These are phyloP conservation scores for Gossypium anomalum DNA, from an alignment of 345 rosid genomes.

Conservation along the genomic window DNA sequence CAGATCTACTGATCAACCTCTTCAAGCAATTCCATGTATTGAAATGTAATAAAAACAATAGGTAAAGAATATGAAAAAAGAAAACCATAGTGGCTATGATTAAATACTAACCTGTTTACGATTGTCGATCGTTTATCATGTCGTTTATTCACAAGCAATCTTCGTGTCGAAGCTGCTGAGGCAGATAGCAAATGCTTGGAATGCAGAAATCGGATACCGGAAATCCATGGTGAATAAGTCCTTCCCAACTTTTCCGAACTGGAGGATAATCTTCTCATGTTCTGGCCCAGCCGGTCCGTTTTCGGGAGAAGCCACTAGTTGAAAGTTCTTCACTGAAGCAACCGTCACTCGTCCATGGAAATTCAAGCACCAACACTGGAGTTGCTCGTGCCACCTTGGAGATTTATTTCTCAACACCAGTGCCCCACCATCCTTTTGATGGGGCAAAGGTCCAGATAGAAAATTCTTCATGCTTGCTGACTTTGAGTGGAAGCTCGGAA, in stretches of 20 bases:
- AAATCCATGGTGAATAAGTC: conserved; percentile 78
- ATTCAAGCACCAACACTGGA: conserved; percentile 76
- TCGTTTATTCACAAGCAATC: conserved; percentile 67
- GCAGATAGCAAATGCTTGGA: conserved; percentile 54
- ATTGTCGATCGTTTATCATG: conserved; percentile 18
- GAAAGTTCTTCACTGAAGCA: conserved; percentile 76
- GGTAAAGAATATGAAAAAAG: too few species aligned
- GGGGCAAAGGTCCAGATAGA: conserved; percentile 26
- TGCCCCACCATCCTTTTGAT: conserved; percentile 30
- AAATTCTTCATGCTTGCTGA: conserved; percentile 36
- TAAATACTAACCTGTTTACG: conserved; percentile 23
- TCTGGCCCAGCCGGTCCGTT: conserved; percentile 38
- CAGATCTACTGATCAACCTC: neutral
- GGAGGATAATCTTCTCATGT: conserved; percentile 56
- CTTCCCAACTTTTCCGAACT: conserved; percentile 74
- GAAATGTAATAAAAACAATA: neutral
- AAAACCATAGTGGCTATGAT: neutral
- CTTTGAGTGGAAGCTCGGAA: conserved; percentile 42
- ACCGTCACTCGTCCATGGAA: conserved; percentile 74
- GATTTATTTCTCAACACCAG: conserved; percentile 58
- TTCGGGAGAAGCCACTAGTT: conserved; percentile 52
- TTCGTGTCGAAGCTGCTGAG: conserved; percentile 47
- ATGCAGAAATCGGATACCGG: conserved; percentile 64
- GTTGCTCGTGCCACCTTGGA: conserved; percentile 83
- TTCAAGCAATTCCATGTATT: neutral